These are phyloP conservation scores for Populus hybrid DNA, from an alignment of 441 rosid genomes.

Conservation along the genomic window DNA sequence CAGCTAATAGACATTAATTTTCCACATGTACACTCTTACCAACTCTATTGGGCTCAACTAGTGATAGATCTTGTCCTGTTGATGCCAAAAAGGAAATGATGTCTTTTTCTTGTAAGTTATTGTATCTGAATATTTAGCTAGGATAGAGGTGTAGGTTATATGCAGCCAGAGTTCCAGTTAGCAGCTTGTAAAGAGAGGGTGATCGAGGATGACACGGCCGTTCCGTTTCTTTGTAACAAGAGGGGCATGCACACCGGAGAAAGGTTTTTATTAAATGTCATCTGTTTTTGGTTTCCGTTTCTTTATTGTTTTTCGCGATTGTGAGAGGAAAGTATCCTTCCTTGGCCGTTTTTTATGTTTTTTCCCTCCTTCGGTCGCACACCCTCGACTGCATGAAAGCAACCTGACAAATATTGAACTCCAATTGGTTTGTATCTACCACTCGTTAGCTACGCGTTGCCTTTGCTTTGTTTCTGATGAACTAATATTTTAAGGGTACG, in stretches of 20 bases:
- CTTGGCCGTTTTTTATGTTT: not conserved
- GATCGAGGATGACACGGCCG: not conserved
- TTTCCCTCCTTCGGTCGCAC: not conserved
- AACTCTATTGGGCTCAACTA: slow-evolving; percentile 7
- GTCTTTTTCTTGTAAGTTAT: not conserved
- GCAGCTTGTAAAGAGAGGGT: slow-evolving; percentile 16
- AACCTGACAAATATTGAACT: not conserved
- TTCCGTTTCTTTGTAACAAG: slow-evolving; percentile 7
- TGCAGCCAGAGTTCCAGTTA: not conserved
- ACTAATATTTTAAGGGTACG: not conserved
- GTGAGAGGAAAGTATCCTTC: not conserved
- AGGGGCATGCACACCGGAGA: not conserved
- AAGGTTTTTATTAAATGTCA: not conserved
- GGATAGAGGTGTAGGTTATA: slow-evolving; percentile 17
- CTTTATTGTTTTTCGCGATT: not conserved
- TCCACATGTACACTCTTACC: not conserved
- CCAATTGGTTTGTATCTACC: not conserved
- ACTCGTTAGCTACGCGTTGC: not conserved
- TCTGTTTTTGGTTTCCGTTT: not conserved
- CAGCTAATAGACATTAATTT: slow-evolving; percentile 29
- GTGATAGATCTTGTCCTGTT: not conserved
- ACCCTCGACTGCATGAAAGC: not conserved
- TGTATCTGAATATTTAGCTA: slow-evolving; percentile 12
- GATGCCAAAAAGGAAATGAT: not conserved
- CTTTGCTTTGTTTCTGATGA: not conserved